Conservation (phyloP, 306 rosid genomes). For the Pterocarpus santalinus region DNA sequence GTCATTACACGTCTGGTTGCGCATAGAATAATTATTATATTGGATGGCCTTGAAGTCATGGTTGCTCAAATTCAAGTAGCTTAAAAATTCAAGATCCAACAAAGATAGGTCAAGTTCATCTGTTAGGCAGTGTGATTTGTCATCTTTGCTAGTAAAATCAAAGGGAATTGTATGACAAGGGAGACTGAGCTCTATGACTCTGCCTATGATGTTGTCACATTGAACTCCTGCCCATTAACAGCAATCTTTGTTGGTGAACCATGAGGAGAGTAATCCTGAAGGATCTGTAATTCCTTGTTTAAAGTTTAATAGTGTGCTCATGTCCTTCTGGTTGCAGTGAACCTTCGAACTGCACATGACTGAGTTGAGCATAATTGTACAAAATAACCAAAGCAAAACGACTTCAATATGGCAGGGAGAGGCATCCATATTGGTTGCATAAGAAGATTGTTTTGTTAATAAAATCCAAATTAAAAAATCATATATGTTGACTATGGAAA, state of each 20-base stretch:
- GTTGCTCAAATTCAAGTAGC: too few relatives aligned
- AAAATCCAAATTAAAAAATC: too few relatives aligned
- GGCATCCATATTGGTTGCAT: neutral
- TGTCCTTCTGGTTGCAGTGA: constrained; percentile 30
- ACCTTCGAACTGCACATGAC: neutral
- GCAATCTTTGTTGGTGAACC: neutral
- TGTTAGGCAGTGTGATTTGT: too few relatives aligned
- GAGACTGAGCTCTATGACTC: constrained; percentile 23
- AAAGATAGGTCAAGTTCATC: too few relatives aligned
- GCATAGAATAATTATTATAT: too few relatives aligned
- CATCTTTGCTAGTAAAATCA: too few relatives aligned
- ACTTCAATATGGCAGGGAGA: neutral
- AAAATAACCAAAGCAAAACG: constrained; percentile 3
- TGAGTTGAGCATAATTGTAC: neutral
- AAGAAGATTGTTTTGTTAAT: neutral
- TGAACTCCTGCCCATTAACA: constrained; percentile 11
- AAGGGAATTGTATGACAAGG: neutral
- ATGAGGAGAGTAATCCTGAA: neutral
- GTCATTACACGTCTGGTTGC: too few relatives aligned
- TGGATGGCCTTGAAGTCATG: too few relatives aligned
- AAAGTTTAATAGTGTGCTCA: constrained; percentile 5
- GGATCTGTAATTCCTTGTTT: constrained; percentile 4
- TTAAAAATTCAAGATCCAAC: too few relatives aligned
- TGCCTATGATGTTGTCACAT: constrained; percentile 6
- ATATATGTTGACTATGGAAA: too few relatives aligned